Conservation (phyloP, 768 basidiomycete genomes). For the Termitomyces eurrhizus region DNA sequence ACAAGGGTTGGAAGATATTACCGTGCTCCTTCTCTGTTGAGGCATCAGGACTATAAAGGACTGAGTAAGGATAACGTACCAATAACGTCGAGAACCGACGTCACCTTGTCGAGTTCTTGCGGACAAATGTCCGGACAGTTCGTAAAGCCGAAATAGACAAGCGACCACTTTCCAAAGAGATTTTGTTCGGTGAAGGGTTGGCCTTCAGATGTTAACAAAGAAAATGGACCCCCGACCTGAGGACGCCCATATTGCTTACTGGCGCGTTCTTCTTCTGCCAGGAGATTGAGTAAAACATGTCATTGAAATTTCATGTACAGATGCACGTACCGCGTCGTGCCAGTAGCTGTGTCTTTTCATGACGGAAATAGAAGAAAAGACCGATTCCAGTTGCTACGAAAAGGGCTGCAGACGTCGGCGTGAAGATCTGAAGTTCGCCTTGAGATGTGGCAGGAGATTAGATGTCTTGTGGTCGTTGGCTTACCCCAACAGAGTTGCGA, state of each 20-base stretch:
- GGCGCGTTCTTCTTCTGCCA: constrained; percentile 67
- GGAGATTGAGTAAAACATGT: background rate
- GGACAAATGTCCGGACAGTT: constrained; percentile 99
- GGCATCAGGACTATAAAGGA: background rate
- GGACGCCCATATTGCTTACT: constrained; percentile 79
- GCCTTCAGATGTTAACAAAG: constrained; percentile 61
- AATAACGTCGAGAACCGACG: constrained; percentile 64
- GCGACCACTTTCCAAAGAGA: constrained; percentile 85
- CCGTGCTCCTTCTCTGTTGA: constrained; percentile 64
- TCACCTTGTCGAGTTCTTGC: constrained; percentile 95
- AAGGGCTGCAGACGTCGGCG: constrained; percentile 75
- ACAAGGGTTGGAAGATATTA: constrained; percentile 78
- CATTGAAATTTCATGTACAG: background rate
- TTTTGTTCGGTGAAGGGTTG: constrained; percentile 78
- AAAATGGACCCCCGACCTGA: constrained; percentile 89
- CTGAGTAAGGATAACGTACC: constrained; percentile 43
- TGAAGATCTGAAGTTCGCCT: constrained; percentile 69
- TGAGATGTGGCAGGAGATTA: background rate
- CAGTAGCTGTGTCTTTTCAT: constrained; percentile 76
- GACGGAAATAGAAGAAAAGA: constrained; percentile 83
- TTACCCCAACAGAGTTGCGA: constrained; percentile 32
- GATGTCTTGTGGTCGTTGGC: constrained; percentile 6
- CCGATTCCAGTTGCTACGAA: constrained; percentile 83
- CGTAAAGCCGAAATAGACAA: constrained; percentile 97
- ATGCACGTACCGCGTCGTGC: constrained; percentile 66